Percentiles rank a stretch among this genome's conserved stretches.
Conservation (phyloP, 2,329 filamentous ascomycete genomes). For the Verticillium nubilum region DNA sequence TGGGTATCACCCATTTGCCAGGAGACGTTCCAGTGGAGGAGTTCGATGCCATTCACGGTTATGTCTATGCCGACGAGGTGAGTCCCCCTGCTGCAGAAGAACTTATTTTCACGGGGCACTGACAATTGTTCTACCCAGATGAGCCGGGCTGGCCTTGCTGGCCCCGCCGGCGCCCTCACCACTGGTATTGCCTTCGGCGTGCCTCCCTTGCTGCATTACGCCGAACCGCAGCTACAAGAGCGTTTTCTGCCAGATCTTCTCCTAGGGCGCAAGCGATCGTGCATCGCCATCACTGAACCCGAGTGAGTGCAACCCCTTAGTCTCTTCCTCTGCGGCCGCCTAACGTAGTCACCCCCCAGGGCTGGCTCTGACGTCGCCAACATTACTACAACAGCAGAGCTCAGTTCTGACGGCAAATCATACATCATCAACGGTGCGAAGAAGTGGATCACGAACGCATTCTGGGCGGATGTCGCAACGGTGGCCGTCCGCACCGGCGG, state of each 20-base stretch:
- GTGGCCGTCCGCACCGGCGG: slow-evolving; percentile 70
- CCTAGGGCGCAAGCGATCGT: slow-evolving; percentile 59
- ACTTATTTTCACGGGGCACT: neutral
- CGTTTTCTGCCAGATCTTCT: slow-evolving; percentile 64
- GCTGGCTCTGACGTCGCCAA: slow-evolving; percentile 71
- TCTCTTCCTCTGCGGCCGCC: fast-evolving
- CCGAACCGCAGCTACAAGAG: slow-evolving; percentile 55
- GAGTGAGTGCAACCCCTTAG: slow-evolving; percentile 24
- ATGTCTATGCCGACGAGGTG: slow-evolving; percentile 60
- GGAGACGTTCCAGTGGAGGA: slow-evolving; percentile 65
- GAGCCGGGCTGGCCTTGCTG: slow-evolving; percentile 57
- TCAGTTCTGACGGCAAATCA: slow-evolving; percentile 56
- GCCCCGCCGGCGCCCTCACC: slow-evolving; percentile 60
- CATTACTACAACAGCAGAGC: slow-evolving; percentile 62
- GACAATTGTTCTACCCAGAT: slow-evolving; percentile 38
- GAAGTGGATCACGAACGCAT: slow-evolving; percentile 75
- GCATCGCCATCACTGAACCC: slow-evolving; percentile 77
- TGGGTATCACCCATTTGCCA: slow-evolving; percentile 61
- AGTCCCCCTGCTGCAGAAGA: neutral
- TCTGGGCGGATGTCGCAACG: slow-evolving; percentile 53
- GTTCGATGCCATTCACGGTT: slow-evolving; percentile 65
- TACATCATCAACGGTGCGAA: slow-evolving; percentile 72
- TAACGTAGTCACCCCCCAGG: slow-evolving; percentile 2
- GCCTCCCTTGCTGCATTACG: slow-evolving; percentile 67
- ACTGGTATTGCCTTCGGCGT: slow-evolving; percentile 69